Evolutionary conservation across 495 filamentous ascomycete genomes (phyloP), one percentile per base, ranked within the genome.

Genomic region (Neurospora terricola): DNA sequence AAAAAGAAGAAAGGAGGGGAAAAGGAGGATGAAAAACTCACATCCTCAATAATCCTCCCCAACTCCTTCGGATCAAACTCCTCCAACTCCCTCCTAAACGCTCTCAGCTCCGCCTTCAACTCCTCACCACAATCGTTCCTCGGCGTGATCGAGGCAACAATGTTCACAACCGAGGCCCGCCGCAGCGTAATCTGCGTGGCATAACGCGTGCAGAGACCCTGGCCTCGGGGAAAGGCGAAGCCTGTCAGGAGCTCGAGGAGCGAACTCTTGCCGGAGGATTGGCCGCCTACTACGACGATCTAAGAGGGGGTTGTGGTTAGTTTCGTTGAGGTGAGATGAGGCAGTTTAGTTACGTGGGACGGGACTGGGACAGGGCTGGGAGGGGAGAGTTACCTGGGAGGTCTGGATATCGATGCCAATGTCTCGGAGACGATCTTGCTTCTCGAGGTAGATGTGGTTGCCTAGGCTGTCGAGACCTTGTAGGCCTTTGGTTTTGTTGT

Each of bases 221-320:
- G 83, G 71, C 83, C 84, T 8, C 78, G 77, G 2, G 87, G 87
- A 71, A 91, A 90, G 0, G 82, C 80, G 18, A 91, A 82, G 6
- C 88, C 85, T 1, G 88, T 89, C 18, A 91, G 85, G 11, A 87
- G 88, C 71, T 91, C 88, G 0, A 91, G 83, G 3, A 91, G 89
- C 0, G 89, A 90, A 76, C 87, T 89, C 73, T 90, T 90, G 12
- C 88, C 88, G 18, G 83, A 81, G 0, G 85, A 88, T 72, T 90
- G 87, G 75, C 90, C 85, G 3, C 88, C 88, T 73, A 86, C 88
- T 6, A 91, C 89, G 36, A 90, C 84, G 18, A 91, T 80, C 75
- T 91, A 42, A 21, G 10, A 11, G 11, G 5, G 27, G n/a, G 36
- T 16, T 36, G 14, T 2, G 30, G 34, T 70, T 18, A 27, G 23